A percentile compares a stretch with the other conserved stretches of the same genome.
Conservation (phyloP, 805 yeast genomes). For the Starmerella ratchasimensis region DNA sequence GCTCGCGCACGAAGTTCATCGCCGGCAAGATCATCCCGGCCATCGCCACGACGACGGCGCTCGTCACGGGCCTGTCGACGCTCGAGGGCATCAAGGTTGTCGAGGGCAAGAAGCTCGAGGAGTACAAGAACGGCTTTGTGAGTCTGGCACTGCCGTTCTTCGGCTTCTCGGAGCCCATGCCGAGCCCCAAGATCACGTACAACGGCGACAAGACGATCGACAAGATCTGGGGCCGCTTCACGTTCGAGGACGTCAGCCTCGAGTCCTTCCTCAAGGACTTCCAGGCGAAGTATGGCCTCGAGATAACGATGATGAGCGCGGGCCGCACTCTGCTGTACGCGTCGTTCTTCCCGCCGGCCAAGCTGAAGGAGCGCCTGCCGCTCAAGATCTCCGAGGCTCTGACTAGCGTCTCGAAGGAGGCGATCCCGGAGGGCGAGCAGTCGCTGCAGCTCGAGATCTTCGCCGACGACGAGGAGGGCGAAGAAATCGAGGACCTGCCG, state of each 20-base stretch:
- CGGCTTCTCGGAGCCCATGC: slow-evolving; percentile 93
- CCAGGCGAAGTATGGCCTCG: slow-evolving; percentile 69
- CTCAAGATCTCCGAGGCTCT: slow-evolving; percentile 62
- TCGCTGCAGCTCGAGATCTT: slow-evolving; percentile 79
- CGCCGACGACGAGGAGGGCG: slow-evolving; percentile 82
- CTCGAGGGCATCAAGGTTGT: slow-evolving; percentile 84
- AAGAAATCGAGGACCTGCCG: slow-evolving; percentile 71
- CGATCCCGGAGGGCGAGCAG: slow-evolving; percentile 56
- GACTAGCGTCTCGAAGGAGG: slow-evolving; percentile 74
- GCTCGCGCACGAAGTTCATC: slow-evolving; percentile 82
- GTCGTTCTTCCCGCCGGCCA: slow-evolving; percentile 84
- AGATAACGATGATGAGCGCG: slow-evolving; percentile 79
- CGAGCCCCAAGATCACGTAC: slow-evolving; percentile 69
- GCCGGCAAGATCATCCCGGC: slow-evolving; percentile 99
- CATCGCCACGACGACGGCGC: slow-evolving; percentile 96
- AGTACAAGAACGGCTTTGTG: slow-evolving; percentile 82
- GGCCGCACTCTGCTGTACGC: slow-evolving; percentile 86
- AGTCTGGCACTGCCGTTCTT: slow-evolving; percentile 89
- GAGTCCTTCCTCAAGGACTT: slow-evolving; percentile 62
- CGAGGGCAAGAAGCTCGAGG: slow-evolving; percentile 65
- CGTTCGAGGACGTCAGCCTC: slow-evolving; percentile 55
- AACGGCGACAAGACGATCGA: slow-evolving; percentile 63
- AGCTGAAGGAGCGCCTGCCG: slow-evolving; percentile 60
- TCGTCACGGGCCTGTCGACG: slow-evolving; percentile 89
- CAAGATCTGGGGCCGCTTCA: slow-evolving; percentile 91